These are phyloP conservation scores for Phoma sp. DNA, from an alignment of 2,329 filamentous ascomycete genomes.

Conservation along the genomic window DNA sequence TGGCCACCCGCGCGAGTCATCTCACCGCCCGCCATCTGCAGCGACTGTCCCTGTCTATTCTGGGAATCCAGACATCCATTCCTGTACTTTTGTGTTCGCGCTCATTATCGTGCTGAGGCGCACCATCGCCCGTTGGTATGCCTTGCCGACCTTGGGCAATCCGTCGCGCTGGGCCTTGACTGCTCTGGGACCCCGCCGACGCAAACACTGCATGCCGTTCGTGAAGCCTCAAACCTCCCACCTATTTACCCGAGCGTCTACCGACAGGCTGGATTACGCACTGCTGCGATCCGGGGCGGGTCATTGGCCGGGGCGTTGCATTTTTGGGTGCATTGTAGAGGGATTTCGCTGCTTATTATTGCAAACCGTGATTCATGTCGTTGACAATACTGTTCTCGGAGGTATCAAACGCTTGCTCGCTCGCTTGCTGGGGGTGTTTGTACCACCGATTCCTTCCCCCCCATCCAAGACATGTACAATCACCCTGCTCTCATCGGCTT, in stretches of 20 bases:
- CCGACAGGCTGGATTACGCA: not conserved
- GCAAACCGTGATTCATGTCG: no score
- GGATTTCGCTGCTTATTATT: not conserved
- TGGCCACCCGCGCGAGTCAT: conserved; percentile 41
- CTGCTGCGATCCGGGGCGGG: not conserved
- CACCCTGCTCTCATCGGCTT: conserved; percentile 28
- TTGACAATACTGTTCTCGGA: not conserved
- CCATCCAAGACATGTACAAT: conserved; percentile 28
- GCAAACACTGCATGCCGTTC: conserved; percentile 42
- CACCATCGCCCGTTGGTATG: conserved; percentile 2
- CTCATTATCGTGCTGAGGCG: conserved; percentile 40
- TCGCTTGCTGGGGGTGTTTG: conserved; percentile 20
- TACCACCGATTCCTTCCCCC: conserved; percentile 34
- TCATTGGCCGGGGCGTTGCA: not conserved
- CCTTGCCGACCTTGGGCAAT: conserved; percentile 16
- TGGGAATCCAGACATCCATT: conserved; percentile 7
- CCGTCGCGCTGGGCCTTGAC: conserved; percentile 33
- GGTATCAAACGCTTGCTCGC: not conserved
- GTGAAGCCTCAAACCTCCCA: conserved; percentile 28
- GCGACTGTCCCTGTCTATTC: conserved; percentile 34
- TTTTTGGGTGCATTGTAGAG: not conserved
- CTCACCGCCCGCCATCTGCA: conserved; percentile 41
- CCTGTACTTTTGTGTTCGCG: conserved; percentile 33
- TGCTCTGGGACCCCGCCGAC: conserved; percentile 29
- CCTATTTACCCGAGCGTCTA: conserved; percentile 27